Evolutionary conservation across 1,139 yeast genomes (phyloP).

Genomic region (Komagataea norvegica): DNA sequence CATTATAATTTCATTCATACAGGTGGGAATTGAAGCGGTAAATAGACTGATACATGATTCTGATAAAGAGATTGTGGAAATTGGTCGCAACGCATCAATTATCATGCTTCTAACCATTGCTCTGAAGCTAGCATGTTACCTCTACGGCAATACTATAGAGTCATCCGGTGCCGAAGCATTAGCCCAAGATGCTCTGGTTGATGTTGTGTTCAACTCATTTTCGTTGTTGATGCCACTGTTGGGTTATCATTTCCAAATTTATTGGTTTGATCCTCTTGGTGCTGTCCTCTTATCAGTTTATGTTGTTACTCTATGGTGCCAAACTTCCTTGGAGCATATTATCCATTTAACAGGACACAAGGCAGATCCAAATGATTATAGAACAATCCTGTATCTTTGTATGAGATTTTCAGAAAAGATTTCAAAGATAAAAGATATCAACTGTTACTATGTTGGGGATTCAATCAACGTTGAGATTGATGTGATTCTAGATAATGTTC

Average conservation of each 20-base stretch:
- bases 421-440: slow-evolving; percentile 58
- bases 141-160: slow-evolving; percentile 59
- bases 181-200: slow-evolving; percentile 80
- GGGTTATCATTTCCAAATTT: slow-evolving; percentile 46
- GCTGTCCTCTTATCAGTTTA: slow-evolving; percentile 61
- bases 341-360: slow-evolving; percentile 71
- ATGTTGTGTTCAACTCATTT: slow-evolving; percentile 64
- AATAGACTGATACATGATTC: slow-evolving; percentile 30
- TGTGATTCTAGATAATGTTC: slow-evolving; percentile 49
- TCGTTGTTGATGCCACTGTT: slow-evolving; percentile 65
- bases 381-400: slow-evolving; percentile 62
- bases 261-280: slow-evolving; percentile 78
- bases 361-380: slow-evolving; percentile 59
- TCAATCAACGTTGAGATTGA: slow-evolving; percentile 74
- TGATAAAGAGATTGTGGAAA: slow-evolving; percentile 37
- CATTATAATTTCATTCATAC: slow-evolving; percentile 67
- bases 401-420: slow-evolving; percentile 67
- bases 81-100: slow-evolving; percentile 49
- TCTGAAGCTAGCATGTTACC: slow-evolving; percentile 56
- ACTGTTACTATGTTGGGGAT: slow-evolving; percentile 79
- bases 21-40: slow-evolving; percentile 63
- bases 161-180: slow-evolving; percentile 73
- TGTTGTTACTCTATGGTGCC: slow-evolving; percentile 60
- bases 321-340: slow-evolving; percentile 64
- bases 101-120: slow-evolving; percentile 64